These are phyloP conservation scores for Trichoderma sp. DNA, from an alignment of 2,329 filamentous ascomycete genomes.

Conservation along the genomic window DNA sequence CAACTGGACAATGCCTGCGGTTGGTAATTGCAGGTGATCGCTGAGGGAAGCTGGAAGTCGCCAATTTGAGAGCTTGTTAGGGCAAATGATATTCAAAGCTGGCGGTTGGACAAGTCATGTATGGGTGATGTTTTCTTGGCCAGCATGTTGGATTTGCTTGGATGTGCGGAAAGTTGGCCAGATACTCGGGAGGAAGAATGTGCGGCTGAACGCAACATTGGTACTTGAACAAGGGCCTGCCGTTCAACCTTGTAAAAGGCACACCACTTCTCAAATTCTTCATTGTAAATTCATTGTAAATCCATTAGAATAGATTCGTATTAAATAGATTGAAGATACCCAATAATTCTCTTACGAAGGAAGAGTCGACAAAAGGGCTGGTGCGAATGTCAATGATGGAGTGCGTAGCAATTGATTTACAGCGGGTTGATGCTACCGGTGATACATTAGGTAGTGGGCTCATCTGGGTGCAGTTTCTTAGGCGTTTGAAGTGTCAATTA, in stretches of 20 bases:
- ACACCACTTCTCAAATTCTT: background rate
- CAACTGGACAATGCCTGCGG: background rate
- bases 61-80: background rate
- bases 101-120: background rate
- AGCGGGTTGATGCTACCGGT: background rate
- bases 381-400: background rate
- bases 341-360: background rate
- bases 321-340: fast-evolving
- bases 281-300: background rate
- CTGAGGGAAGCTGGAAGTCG: background rate
- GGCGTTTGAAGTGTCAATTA: background rate
- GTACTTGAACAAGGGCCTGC: background rate
- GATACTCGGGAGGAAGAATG: background rate
- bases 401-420: background rate
- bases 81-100: background rate
- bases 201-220: background rate
- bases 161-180: background rate
- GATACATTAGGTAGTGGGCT: background rate
- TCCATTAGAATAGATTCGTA: background rate
- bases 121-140: background rate
- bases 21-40: background rate
- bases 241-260: background rate
- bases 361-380: background rate
- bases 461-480: background rate
- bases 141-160: background rate